Percentiles rank a stretch among this genome's conserved stretches.
phyloP scores from a whole-genome alignment of 306 rosid genomes.

The Cicer chorassanicum region DNA sequence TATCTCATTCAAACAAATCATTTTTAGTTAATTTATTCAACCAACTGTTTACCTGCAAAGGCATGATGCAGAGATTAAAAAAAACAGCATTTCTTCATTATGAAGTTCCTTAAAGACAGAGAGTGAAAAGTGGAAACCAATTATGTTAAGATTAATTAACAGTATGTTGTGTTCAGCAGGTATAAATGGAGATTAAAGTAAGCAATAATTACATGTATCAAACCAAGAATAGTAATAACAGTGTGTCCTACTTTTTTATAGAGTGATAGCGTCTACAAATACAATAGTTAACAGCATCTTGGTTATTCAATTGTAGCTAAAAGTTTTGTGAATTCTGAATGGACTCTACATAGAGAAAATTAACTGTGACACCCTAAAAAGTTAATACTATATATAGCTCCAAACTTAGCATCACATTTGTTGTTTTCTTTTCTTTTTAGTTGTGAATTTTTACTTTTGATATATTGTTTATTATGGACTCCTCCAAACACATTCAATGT shows the following conservation, averaged over 20 bases:
- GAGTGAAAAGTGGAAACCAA: not conserved
- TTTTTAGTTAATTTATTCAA: conserved; percentile 12
- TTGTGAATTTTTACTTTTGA: not conserved
- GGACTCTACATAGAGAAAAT: not conserved
- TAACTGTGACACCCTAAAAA: not conserved
- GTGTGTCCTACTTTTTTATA: too few relatives aligned
- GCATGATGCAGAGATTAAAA: not conserved
- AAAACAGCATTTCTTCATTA: not conserved
- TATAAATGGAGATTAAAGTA: not conserved
- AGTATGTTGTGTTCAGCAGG: not conserved
- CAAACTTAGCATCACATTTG: not conserved
- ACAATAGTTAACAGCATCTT: not conserved
- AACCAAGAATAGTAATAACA: not conserved
- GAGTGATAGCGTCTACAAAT: not conserved
- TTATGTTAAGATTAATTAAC: not conserved
- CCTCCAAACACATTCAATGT: not conserved
- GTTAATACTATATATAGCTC: not conserved
- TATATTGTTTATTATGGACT: not conserved
- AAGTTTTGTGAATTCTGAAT: not conserved
- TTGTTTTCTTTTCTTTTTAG: too few relatives aligned
- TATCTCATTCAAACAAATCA: conserved; percentile 28
- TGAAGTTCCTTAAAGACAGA: not conserved
- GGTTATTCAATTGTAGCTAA: not conserved
- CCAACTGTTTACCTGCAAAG: not conserved
- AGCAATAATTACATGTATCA: not conserved